These are phyloP conservation scores for Triticum turgidum DNA, from an alignment of 176 grass and related monocot genomes.

Conservation along the genomic window DNA sequence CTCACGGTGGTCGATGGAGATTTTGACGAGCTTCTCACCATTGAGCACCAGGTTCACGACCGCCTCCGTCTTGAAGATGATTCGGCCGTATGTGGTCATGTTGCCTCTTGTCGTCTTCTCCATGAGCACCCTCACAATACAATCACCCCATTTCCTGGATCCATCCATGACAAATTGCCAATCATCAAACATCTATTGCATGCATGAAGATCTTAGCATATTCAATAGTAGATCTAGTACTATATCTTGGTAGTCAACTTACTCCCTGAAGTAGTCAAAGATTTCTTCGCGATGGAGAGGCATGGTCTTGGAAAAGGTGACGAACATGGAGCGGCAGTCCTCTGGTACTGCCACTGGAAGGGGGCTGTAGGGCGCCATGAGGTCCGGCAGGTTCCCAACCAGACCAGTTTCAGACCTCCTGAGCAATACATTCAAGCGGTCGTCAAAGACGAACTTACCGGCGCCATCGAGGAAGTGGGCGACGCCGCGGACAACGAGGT, in stretches of 20 bases:
- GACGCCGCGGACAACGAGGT: conserved; percentile 33
- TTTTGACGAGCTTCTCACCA: background rate
- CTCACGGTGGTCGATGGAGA: conserved; percentile 21
- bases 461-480: conserved; percentile 36
- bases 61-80: conserved; percentile 32
- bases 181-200: too few relatives aligned
- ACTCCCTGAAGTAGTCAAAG: conserved; percentile 60
- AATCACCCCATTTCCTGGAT: conserved; percentile 32
- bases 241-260: background rate
- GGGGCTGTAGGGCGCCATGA: conserved; percentile 1
- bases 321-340: conserved; percentile 21
- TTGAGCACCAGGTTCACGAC: conserved; percentile 37
- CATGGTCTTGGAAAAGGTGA: conserved; percentile 44
- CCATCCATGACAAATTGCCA: too few relatives aligned
- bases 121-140: conserved; percentile 37
- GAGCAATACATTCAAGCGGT: conserved; percentile 24
- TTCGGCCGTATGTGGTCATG: conserved; percentile 33
- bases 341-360: background rate
- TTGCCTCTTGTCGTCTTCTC: background rate
- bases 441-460: conserved; percentile 48
- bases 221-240: background rate
- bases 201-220: background rate
- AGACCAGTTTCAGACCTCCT: conserved; percentile 3
- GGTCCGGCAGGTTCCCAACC: background rate
- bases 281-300: conserved; percentile 46